phyloP scores from a whole-genome alignment of 116 monocot genomes.

The Phalaenopsis hybrid region DNA sequence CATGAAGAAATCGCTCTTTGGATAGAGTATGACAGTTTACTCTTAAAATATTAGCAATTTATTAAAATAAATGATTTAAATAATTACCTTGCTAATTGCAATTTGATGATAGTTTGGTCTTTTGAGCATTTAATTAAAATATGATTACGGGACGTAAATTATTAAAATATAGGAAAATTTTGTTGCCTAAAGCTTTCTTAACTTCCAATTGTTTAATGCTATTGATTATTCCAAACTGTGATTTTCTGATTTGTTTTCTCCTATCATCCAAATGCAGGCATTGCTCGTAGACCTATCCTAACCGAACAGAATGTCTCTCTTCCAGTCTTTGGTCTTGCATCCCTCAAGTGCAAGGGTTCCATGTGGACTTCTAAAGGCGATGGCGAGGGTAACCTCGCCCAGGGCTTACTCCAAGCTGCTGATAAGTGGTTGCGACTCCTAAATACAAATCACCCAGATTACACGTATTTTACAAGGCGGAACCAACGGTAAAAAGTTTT shows the following conservation, averaged over 20 bases:
- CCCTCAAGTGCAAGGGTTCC: slow-evolving; percentile 50
- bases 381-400: slow-evolving; percentile 24
- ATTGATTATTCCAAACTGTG: too few species aligned
- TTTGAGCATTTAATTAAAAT: too few species aligned
- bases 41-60: too few species aligned
- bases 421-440: slow-evolving; percentile 43
- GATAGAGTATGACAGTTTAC: too few species aligned
- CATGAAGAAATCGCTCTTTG: too few species aligned
- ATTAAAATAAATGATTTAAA: too few species aligned
- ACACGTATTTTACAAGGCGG: slow-evolving; percentile 43
- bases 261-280: slow-evolving; percentile 1
- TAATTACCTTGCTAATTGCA: too few species aligned
- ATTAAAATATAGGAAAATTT: too few species aligned
- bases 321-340: slow-evolving; percentile 60
- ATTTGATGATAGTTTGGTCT: too few species aligned
- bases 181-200: too few species aligned
- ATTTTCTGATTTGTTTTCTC: background rate
- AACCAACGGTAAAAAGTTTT: background rate
- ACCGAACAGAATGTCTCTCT: slow-evolving; percentile 38
- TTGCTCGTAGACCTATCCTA: slow-evolving; percentile 12
- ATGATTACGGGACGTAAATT: too few species aligned
- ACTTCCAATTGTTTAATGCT: too few species aligned
- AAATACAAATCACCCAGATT: slow-evolving; percentile 27
- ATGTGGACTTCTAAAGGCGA: slow-evolving; percentile 45
- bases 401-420: slow-evolving; percentile 43